phyloP scores from a whole-genome alignment of 2,329 filamentous ascomycete species.

The Aspergillus nomiae region DNA sequence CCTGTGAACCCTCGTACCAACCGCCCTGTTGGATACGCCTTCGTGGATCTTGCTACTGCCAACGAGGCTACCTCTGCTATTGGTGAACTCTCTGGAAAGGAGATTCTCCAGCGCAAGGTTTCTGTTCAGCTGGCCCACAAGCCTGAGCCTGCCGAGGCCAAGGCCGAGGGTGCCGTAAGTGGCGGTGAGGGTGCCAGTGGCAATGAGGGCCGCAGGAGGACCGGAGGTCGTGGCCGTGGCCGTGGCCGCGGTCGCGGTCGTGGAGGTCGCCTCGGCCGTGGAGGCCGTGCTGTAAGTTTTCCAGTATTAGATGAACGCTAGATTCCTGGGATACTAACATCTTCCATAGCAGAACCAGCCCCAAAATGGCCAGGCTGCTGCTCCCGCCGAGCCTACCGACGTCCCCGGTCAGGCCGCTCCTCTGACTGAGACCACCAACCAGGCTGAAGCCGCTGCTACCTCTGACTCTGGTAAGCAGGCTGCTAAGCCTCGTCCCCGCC shows the following conservation, averaged over 20 bases:
- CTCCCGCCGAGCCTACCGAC: conserved; percentile 22
- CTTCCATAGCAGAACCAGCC: conserved; percentile 19
- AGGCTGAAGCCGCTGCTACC: conserved; percentile 33
- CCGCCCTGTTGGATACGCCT: conserved; percentile 97
- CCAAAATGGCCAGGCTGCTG: conserved; percentile 28
- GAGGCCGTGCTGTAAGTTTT: conserved; percentile 56
- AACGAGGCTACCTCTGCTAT: conserved; percentile 95
- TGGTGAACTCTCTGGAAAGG: conserved; percentile 91
- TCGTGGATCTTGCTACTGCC: conserved; percentile 95
- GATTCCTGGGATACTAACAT: conserved; percentile 1
- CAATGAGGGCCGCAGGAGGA: conserved; percentile 64
- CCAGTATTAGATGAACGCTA: not conserved
- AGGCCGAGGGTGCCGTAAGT: conserved; percentile 69
- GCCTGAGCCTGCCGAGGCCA: conserved; percentile 82
- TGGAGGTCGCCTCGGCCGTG: conserved; percentile 70
- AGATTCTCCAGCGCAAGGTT: conserved; percentile 98
- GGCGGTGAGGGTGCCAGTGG: conserved; percentile 72
- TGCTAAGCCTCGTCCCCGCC: conserved; percentile 49
- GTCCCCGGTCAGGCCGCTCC: conserved; percentile 22
- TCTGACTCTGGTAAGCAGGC: conserved; percentile 47
- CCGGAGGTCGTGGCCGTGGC: conserved; percentile 63
- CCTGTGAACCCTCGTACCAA: conserved; percentile 99
- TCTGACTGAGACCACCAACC: conserved; percentile 24
- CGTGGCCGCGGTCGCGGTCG: conserved; percentile 67
- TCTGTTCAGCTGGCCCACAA: conserved; percentile 98